Base-by-base conservation (phyloP, 257 asterid species). In the Cynanchum wilfordii region DNA sequence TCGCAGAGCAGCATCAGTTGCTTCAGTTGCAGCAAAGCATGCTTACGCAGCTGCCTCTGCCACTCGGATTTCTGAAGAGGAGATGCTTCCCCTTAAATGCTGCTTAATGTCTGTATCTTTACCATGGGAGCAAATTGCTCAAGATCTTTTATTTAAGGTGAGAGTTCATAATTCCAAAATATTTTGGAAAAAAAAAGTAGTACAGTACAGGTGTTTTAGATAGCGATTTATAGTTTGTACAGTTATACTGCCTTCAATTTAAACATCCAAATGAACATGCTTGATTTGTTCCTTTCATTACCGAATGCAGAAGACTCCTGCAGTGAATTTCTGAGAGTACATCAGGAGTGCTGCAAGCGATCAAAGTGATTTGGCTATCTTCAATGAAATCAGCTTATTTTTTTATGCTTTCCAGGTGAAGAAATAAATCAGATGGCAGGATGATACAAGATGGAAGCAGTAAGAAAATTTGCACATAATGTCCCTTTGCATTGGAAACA, bases 21-120 rank as follows among this genome's bases (percentile, higher is more conserved):
- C 98, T 59, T 87, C 97, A 50, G 88, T 80, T 24, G 97, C 99
- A 47, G 99, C 99, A 79, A 95, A 92, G 86, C 90, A 95, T 30
- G 99, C 97, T 42, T 95, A 95, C 68, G 99, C 99, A 69, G 97
- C 93, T 17, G 97, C 99, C 69, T 87, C 97, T 27, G 78, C 98
- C 66, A 81, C 82, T n/a, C 88, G 88, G 56, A 82, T 72, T 78
- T 76, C 94, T 49, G 88, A 88, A 27, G 98, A 85, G 59, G 98
- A 88, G 84, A 92, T 95, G 99, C 85, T 85, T 52, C 98, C 99
- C 78, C 92, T 95, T 45, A 92, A 84, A 76, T 95, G 99, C 89
- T 90, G 99, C 81, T 82, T 95, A 72, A 95, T 95, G 93, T 95
- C 99, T 69, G 76, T 95, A 75, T 95, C 99, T 30, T 75, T 95